These are phyloP conservation scores for Fusarium sp. DNA, from an alignment of 2,329 filamentous ascomycete species.

Conservation along the genomic window DNA sequence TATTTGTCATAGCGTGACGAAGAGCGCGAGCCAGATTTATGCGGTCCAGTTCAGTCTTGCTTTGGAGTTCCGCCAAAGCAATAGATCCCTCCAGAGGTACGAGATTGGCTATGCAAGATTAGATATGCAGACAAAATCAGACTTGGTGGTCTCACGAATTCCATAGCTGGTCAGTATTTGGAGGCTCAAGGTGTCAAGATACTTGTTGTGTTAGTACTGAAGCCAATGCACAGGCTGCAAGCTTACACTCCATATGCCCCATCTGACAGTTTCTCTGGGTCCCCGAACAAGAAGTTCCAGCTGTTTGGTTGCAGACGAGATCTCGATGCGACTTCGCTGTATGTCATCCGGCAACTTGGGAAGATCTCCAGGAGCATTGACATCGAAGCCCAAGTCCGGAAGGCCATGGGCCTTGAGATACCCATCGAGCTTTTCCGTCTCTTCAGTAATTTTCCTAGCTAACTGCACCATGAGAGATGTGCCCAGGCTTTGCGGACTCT, in stretches of 20 bases:
- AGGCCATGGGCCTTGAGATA: slow-evolving; percentile 55
- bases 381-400: slow-evolving; percentile 55
- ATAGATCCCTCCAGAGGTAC: slow-evolving; percentile 58
- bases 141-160: slow-evolving; percentile 50
- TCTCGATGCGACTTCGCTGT: slow-evolving; percentile 54
- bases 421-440: slow-evolving; percentile 59
- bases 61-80: slow-evolving; percentile 54
- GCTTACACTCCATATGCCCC: slow-evolving; percentile 61
- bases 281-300: slow-evolving; percentile 58
- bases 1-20: slow-evolving; percentile 65
- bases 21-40: slow-evolving; percentile 60
- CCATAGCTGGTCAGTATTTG: slow-evolving; percentile 59
- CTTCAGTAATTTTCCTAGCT: slow-evolving; percentile 56
- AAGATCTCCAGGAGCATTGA: slow-evolving; percentile 55
- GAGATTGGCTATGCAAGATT: slow-evolving; percentile 52
- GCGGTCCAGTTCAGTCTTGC: slow-evolving; percentile 55
- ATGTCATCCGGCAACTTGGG: slow-evolving; percentile 57
- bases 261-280: slow-evolving; percentile 59
- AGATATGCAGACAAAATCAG: not conserved
- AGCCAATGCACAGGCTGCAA: not conserved
- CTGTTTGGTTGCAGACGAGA: slow-evolving; percentile 59
- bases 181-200: slow-evolving; percentile 59
- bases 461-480: slow-evolving; percentile 54
- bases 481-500: slow-evolving; percentile 26
- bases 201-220: slow-evolving; percentile 46